These are phyloP conservation scores for Thecaphora frezii DNA, from an alignment of 1,284 basidiomycete genomes.

Conservation along the genomic window DNA sequence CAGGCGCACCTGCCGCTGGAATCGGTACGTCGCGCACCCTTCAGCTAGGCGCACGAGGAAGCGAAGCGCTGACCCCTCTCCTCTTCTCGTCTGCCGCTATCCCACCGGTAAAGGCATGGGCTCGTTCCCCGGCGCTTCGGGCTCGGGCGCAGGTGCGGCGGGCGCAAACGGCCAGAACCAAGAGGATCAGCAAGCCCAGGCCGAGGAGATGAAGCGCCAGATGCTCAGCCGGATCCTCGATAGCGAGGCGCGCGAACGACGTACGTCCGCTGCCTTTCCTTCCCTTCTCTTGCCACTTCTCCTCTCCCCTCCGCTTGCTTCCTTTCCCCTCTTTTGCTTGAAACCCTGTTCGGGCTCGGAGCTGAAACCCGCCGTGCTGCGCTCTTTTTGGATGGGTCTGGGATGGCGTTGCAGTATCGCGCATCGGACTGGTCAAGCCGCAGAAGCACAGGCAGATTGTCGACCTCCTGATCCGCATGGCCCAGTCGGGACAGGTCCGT, in stretches of 20 bases:
- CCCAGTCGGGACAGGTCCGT: conserved; percentile 84
- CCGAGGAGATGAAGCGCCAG: conserved; percentile 64
- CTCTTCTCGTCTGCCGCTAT: too few species aligned
- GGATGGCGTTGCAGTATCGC: conserved; percentile 78
- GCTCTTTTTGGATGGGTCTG: conserved; percentile 3
- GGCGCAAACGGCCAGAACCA: conserved; percentile 57
- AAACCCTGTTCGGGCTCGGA: not conserved
- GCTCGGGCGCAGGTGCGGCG: conserved; percentile 44
- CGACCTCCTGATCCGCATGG: conserved; percentile 82
- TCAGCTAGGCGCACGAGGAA: not conserved
- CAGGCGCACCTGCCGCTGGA: conserved; percentile 13
- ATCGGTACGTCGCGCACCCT: conserved; percentile 9
- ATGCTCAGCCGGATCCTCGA: conserved; percentile 87
- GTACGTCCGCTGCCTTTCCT: conserved; percentile 66
- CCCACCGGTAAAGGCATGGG: not conserved
- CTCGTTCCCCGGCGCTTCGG: conserved; percentile 1
- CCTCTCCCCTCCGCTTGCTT: conserved; percentile 2
- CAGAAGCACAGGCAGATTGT: conserved; percentile 84
- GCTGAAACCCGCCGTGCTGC: not conserved
- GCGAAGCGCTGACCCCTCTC: not conserved
- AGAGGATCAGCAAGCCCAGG: conserved; percentile 57
- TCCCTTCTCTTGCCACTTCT: not conserved
- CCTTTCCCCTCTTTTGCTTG: conserved; percentile 1
- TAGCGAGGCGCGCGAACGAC: conserved; percentile 79
- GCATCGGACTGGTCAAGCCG: conserved; percentile 89